Base-by-base conservation (phyloP, 148 eudicot species). In the Amaranthus hypochondriacus region DNA sequence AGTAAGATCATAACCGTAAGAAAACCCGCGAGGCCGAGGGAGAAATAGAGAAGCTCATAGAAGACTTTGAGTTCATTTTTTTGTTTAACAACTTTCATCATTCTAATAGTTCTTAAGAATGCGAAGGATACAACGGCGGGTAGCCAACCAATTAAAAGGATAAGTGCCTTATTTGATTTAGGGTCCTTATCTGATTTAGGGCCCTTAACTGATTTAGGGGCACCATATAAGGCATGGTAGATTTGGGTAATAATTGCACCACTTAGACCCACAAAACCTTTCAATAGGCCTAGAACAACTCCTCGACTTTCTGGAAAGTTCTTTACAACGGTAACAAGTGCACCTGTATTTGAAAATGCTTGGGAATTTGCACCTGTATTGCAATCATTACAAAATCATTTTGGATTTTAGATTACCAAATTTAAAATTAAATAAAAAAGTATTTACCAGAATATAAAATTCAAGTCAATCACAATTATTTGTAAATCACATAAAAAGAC, bases 241-340 rank as follows among this genome's bases (percentile, higher is more conserved):
- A 84, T 42, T 62, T 84, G 86, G 13, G 81, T 84, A 52, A 80
- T 56, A 54, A 84, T 84, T 7, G 86, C 86, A 4, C 84, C 84
- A 51, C 86, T 81, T 52, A 84, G 66, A 14, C 86, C 86, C 14
- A 84, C 68, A 56, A 66, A 84, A 4, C 86, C 84, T 79, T 84
- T 84, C 6, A 84, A 53, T 6, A 84, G 52, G 11, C 86, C 84
- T 14, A 84, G 48, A 0, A 84, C 84, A 6, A 68, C 74, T 2
- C 86, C 84, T 69, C 84, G 72, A 7, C 86, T 84, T 47, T 81
- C 86, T 3, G 86, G 86, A 58, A 84, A 84, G 69, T 84, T 84
- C 73, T 84, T 84, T 44, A 84, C 86, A 14, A 84, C 75, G 0
- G 86, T 84, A 3, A 84, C 86, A n/a, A 84, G 70, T 9, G 86